A percentile compares a stretch with the other conserved stretches of the same genome.
Conservation (phyloP, 306 rosid species). For the Citrullus mucosospermus region DNA sequence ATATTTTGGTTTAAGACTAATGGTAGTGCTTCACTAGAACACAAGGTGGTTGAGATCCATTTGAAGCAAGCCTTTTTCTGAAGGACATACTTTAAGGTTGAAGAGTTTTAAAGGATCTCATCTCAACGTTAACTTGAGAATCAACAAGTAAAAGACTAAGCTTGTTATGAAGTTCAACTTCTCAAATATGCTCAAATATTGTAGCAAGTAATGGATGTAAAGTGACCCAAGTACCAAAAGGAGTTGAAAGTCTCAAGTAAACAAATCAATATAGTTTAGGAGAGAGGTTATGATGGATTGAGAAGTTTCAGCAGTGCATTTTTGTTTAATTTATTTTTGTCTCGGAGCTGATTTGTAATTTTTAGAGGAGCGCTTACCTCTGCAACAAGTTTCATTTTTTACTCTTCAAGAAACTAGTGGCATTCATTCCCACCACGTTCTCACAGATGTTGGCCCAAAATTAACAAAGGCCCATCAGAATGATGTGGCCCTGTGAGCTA, state of each 20-base stretch:
- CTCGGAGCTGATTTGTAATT: neutral
- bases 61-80: neutral
- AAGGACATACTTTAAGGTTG: neutral
- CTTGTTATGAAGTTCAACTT: neutral
- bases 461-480: no score
- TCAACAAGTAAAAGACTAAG: neutral
- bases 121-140: neutral
- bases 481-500: no score
- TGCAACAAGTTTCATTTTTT: no score
- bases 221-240: neutral
- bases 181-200: neutral
- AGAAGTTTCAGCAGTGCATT: neutral
- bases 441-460: no score
- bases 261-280: neutral
- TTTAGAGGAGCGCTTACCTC: no score
- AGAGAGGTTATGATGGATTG: neutral
- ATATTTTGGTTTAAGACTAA: no score
- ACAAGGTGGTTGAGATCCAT: neutral
- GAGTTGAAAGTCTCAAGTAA: neutral
- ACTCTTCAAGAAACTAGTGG: no score
- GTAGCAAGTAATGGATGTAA: neutral
- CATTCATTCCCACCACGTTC: no score
- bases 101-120: neutral
- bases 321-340: neutral
- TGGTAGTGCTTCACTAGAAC: neutral